Evolutionary conservation across 805 yeast species (phyloP).

Genomic region (Pichia californica): DNA sequence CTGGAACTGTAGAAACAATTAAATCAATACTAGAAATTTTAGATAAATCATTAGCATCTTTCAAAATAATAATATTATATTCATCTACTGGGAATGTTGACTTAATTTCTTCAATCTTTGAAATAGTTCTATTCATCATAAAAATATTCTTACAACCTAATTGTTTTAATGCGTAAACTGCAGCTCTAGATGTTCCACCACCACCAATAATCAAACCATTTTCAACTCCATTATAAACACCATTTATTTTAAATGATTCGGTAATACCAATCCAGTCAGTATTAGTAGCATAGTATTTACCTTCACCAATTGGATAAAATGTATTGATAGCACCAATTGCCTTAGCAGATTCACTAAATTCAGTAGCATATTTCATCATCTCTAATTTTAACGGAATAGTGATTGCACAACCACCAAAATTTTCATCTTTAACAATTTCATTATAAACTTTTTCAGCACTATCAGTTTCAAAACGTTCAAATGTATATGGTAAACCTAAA

Average conservation of each 20-base stretch:
- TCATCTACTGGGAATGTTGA: conserved; percentile 45
- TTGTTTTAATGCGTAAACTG: conserved; percentile 73
- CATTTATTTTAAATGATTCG: conserved; percentile 56
- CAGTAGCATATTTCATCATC: conserved; percentile 59
- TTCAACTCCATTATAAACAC: conserved; percentile 43
- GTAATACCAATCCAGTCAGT: conserved; percentile 94
- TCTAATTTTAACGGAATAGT: conserved; percentile 91
- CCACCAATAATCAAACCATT: conserved; percentile 85
- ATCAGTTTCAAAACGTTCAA: conserved; percentile 61
- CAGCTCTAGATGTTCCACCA: conserved; percentile 97
- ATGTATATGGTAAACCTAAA: conserved; percentile 73
- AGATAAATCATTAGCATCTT: conserved; percentile 39
- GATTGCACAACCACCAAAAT: conserved; percentile 90
- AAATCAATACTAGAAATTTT: conserved; percentile 45
- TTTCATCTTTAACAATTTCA: conserved; percentile 39
- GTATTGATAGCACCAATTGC: conserved; percentile 95
- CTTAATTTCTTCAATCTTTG: conserved; percentile 56
- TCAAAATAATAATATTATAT: conserved; percentile 54
- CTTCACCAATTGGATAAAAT: conserved; percentile 49
- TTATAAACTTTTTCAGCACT: conserved; percentile 51
- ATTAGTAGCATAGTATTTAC: conserved; percentile 67
- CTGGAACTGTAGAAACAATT: conserved; percentile 79
- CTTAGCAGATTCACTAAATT: conserved; percentile 68
- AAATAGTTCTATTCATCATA: conserved; percentile 71
- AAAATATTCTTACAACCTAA: conserved; percentile 75